phyloP scores from a whole-genome alignment of 2,329 filamentous ascomycete species.

The Alternaria consortialis region DNA sequence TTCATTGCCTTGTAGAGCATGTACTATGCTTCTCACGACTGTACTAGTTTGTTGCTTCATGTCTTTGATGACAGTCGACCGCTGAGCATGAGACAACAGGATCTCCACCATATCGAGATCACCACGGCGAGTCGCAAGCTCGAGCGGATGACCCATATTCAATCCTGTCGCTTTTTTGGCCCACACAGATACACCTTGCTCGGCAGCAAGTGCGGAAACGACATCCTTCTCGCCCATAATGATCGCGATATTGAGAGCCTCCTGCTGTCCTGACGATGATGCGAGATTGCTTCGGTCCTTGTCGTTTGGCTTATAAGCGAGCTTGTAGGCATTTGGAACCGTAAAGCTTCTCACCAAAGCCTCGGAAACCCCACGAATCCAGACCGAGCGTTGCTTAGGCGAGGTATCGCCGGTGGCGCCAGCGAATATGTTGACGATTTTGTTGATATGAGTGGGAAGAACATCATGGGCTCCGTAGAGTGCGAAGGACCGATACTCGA shows the following conservation, averaged over 20 bases:
- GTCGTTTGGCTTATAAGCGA: background rate
- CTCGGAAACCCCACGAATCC: background rate
- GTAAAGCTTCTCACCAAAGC: background rate
- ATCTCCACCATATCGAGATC: background rate
- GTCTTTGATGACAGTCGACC: background rate
- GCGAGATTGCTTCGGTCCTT: background rate
- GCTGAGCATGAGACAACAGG: background rate
- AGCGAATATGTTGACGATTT: background rate
- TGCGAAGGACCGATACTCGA: background rate
- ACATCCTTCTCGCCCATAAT: background rate
- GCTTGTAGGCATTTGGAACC: background rate
- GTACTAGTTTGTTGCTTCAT: background rate
- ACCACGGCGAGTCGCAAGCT: background rate
- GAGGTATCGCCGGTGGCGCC: background rate
- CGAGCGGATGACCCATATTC: background rate
- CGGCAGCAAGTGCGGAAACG: background rate
- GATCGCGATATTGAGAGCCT: background rate
- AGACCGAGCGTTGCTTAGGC: background rate
- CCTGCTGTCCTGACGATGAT: background rate
- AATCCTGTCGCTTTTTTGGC: background rate
- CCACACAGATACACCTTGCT: background rate
- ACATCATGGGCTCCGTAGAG: background rate
- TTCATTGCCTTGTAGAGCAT: background rate
- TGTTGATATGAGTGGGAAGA: background rate
- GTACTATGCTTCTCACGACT: background rate